Evolutionary conservation across 139 green algal genomes (phyloP), one percentile per base, ranked within the genome.

Genomic region (Chlorella sp.): DNA sequence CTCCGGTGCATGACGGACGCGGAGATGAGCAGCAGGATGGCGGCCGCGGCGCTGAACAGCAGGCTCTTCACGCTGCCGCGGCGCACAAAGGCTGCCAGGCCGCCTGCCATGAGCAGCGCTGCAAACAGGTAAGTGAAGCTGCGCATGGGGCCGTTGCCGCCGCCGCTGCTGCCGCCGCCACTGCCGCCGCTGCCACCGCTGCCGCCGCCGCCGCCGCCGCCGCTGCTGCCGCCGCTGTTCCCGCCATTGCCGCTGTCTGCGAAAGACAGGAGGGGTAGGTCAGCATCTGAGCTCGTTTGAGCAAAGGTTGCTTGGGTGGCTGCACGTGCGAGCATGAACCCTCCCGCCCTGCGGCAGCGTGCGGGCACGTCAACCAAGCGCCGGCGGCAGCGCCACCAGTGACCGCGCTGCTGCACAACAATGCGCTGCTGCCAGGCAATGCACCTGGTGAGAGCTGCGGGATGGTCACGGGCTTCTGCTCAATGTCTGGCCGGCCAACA

Each of bases 41-140:
- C 43, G 8, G 84, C 82, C 19, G 75, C 87, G 8, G 69, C 34
- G 6, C 83, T 79, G 30, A 80, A 44, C 24, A 90, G 43, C 36
- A 90, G 68, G 2, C 20, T 64, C 17, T 46, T 88, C 17, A 41
- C 78, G 69, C 87, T 90, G 51, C 80, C 82, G 24, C 60, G 72
- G 19, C 51, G 78, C 43, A 86, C 26, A 32, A 80, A 90, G 6
- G 67, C 87, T 48, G 48, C 44, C 30, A 90, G 24, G 34, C 87
- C 87, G 51, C 75, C 82, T 26, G 46, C 69, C 38, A 87, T 64
- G 4, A 90, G 68, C 8, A 70, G 19, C 24, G 77, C 26, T 28
- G 75, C 51, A 65, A 87, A 90, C 13, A 90, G 32, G 40, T 90
- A 90, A 5, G 86, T 90, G 51, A 70, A 79, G 19, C 67, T 54